A percentile compares a stretch with the other conserved stretches of the same genome.
These are phyloP conservation scores for Diaporthe humulicola DNA, from an alignment of 2,329 filamentous ascomycete species.

Conservation along the genomic window DNA sequence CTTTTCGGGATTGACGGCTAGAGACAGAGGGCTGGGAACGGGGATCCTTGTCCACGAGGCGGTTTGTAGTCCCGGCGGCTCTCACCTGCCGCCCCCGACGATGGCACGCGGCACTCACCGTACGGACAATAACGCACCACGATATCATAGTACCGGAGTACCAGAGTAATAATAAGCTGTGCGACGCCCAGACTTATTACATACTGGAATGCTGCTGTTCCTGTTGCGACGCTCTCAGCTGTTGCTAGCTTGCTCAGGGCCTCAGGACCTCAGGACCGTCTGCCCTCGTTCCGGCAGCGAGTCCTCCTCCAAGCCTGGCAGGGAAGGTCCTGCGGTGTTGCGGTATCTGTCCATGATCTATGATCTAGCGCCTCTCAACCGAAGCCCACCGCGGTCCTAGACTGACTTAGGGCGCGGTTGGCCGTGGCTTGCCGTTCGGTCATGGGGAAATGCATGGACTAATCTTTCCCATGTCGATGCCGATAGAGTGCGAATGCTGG, in stretches of 20 bases:
- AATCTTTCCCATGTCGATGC: background rate
- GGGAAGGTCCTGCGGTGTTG: background rate
- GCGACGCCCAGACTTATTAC: constrained; percentile 1
- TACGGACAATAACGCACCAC: background rate
- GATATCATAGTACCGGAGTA: background rate
- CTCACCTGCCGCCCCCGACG: constrained; percentile 15
- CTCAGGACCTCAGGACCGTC: constrained; percentile 27
- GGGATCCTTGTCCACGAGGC: constrained; percentile 31
- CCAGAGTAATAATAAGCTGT: background rate
- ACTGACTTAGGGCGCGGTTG: background rate
- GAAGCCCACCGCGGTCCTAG: background rate
- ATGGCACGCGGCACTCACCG: too few species aligned
- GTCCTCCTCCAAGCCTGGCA: constrained; percentile 15
- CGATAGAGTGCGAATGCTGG: background rate
- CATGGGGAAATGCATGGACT: background rate
- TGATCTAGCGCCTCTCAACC: background rate
- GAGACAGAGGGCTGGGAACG: constrained; percentile 32
- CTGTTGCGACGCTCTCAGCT: background rate
- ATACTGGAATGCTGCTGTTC: background rate
- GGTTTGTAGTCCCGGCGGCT: constrained; percentile 29
- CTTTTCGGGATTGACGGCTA: constrained; percentile 35
- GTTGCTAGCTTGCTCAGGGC: constrained; percentile 5
- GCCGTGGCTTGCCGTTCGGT: background rate
- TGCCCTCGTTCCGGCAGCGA: constrained; percentile 11
- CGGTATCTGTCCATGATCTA: background rate